Conservation (phyloP, 495 filamentous ascomycete genomes). For the Podospora pseudocomata region DNA sequence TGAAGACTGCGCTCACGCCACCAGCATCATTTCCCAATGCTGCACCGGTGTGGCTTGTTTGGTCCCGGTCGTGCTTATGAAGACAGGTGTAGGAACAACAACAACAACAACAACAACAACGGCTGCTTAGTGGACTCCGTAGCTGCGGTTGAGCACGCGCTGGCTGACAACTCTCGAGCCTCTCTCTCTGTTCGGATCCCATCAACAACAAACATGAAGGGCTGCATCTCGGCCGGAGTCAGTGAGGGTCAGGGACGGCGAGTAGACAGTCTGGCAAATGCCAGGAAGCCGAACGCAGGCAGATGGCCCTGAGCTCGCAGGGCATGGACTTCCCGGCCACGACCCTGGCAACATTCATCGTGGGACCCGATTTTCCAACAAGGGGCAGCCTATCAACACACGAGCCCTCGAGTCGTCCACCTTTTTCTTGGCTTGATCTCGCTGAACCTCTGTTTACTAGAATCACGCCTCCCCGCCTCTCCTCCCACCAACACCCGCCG, state of each 20-base stretch:
- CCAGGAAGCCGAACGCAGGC: neutral
- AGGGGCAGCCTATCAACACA: slow-evolving; percentile 10
- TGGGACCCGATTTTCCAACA: slow-evolving; percentile 7
- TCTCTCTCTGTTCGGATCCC: neutral
- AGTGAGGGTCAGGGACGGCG: neutral
- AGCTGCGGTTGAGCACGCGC: neutral
- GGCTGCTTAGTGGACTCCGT: neutral
- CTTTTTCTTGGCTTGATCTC: neutral
- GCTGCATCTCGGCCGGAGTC: slow-evolving; percentile 8
- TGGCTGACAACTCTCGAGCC: too few relatives aligned
- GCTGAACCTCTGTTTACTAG: neutral
- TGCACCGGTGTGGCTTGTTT: neutral
- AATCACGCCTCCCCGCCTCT: slow-evolving; percentile 2
- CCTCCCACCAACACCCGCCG: neutral
- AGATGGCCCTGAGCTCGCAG: neutral
- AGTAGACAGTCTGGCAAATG: neutral
- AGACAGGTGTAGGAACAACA: too few relatives aligned
- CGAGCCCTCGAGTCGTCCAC: slow-evolving; percentile 1
- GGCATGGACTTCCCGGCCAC: slow-evolving; percentile 6
- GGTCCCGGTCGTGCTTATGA: too few relatives aligned
- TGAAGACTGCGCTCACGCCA: slow-evolving; percentile 6
- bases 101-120: too few relatives aligned
- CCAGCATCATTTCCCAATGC: slow-evolving; percentile 10
- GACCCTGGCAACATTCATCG: slow-evolving; percentile 1
- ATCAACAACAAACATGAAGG: neutral